These are phyloP conservation scores for Suhomyces bokatorum DNA, from an alignment of 1,139 yeast species.

Conservation along the genomic window DNA sequence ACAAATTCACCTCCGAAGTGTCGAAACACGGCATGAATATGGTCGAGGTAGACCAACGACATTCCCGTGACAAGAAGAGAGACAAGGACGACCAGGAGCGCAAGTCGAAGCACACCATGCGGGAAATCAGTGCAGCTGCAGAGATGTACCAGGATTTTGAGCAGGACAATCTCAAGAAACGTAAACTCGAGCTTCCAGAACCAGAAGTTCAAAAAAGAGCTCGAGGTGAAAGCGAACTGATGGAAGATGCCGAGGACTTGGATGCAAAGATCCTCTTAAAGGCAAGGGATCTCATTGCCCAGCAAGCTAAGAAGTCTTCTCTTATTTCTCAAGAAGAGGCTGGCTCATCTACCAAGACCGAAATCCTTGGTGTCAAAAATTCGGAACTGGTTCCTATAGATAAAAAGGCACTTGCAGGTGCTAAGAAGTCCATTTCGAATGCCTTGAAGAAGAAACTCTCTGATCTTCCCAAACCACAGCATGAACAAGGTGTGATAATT, in stretches of 20 bases:
- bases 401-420: slow-evolving; percentile 15
- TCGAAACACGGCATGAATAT: slow-evolving; percentile 49
- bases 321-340: slow-evolving; percentile 13
- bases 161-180: slow-evolving; percentile 46
- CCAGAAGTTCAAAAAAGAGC: slow-evolving; percentile 27
- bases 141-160: slow-evolving; percentile 33
- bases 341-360: neutral
- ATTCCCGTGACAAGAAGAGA: slow-evolving; percentile 31
- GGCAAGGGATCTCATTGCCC: slow-evolving; percentile 20
- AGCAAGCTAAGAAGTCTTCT: slow-evolving; percentile 20
- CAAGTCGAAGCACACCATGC: slow-evolving; percentile 21
- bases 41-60: slow-evolving; percentile 38
- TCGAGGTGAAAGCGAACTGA: neutral
- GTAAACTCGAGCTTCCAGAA: slow-evolving; percentile 56
- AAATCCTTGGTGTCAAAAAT: neutral
- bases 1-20: slow-evolving; percentile 48
- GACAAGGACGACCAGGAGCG: slow-evolving; percentile 23
- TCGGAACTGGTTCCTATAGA: neutral
- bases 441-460: slow-evolving; percentile 20
- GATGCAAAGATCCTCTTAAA: slow-evolving; percentile 9
- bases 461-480: slow-evolving; percentile 33
- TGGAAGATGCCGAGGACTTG: slow-evolving; percentile 19
- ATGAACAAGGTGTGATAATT: slow-evolving; percentile 24
- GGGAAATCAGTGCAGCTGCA: slow-evolving; percentile 33
- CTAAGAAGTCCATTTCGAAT: neutral